Conservation (phyloP, 2,329 filamentous ascomycete genomes). For the Fusarium proliferatum region DNA sequence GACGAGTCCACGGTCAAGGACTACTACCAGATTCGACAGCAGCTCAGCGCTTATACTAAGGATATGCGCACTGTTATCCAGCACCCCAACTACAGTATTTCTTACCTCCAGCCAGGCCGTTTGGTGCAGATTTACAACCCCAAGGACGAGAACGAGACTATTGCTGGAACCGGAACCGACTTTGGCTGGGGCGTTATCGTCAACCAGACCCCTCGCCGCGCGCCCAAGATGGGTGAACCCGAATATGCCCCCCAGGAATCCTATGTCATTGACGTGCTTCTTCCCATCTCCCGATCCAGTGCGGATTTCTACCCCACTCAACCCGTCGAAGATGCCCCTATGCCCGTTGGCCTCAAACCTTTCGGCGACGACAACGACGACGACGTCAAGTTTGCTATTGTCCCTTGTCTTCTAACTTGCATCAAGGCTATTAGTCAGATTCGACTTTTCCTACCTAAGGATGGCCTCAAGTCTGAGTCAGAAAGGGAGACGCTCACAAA, state of each 20-base stretch:
- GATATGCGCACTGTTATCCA: constrained; percentile 94
- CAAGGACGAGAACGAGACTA: constrained; percentile 56
- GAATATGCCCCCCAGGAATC: constrained; percentile 80
- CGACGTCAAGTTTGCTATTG: constrained; percentile 51
- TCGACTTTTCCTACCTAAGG: constrained; percentile 83
- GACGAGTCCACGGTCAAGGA: constrained; percentile 92
- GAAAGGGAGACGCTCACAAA: constrained; percentile 76
- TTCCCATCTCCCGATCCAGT: constrained; percentile 67
- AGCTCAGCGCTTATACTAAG: constrained; percentile 83
- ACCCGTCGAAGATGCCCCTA: constrained; percentile 51
- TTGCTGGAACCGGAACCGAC: constrained; percentile 61
- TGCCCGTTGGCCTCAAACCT: constrained; percentile 69
- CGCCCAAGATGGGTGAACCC: constrained; percentile 73
- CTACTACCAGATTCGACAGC: constrained; percentile 90
- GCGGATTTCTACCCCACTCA: constrained; percentile 56
- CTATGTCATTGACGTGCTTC: constrained; percentile 83
- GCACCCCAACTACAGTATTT: constrained; percentile 86
- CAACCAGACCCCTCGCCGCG: constrained; percentile 74
- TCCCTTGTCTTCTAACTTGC: constrained; percentile 88
- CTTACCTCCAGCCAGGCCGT: constrained; percentile 88
- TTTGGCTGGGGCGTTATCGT: constrained; percentile 96
- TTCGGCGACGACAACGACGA: constrained; percentile 47
- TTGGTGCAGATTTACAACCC: constrained; percentile 86
- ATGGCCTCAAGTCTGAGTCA: constrained; percentile 72
- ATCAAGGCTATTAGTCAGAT: constrained; percentile 87